phyloP scores from a whole-genome alignment of 345 rosid species.

The Corymbia maculata region DNA sequence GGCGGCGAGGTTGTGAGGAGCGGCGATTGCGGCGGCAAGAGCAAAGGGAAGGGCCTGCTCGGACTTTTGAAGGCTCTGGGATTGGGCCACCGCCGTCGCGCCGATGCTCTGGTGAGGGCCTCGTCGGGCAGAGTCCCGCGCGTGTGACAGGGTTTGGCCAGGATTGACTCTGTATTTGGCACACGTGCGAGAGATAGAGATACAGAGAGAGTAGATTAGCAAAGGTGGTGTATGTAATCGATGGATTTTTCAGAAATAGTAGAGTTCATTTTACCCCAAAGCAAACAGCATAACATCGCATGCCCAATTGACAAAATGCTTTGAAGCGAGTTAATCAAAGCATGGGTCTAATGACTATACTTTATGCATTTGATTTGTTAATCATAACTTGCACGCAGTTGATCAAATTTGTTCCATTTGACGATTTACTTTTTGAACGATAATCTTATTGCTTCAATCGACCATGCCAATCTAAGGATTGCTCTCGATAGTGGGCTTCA shows the following conservation, averaged over 20 bases:
- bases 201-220: neutral
- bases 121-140: neutral
- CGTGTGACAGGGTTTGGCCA: neutral
- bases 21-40: neutral
- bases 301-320: neutral
- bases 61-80: slow-evolving; percentile 6
- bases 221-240: neutral
- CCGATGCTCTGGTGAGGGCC: neutral
- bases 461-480: neutral
- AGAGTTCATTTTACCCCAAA: neutral
- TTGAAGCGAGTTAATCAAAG: neutral
- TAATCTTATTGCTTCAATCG: neutral
- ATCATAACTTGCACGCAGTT: neutral
- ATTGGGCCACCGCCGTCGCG: neutral
- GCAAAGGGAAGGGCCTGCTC: neutral
- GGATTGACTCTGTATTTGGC: neutral
- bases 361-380: neutral
- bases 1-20: slow-evolving; percentile 1
- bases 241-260: neutral
- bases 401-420: neutral
- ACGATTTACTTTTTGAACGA: neutral
- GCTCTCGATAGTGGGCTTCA: neutral
- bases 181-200: neutral
- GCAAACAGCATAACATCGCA: neutral
- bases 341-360: neutral